These are phyloP conservation scores for Ophidiomyces ophidiicola DNA, from an alignment of 2,329 filamentous ascomycete genomes.

Conservation along the genomic window DNA sequence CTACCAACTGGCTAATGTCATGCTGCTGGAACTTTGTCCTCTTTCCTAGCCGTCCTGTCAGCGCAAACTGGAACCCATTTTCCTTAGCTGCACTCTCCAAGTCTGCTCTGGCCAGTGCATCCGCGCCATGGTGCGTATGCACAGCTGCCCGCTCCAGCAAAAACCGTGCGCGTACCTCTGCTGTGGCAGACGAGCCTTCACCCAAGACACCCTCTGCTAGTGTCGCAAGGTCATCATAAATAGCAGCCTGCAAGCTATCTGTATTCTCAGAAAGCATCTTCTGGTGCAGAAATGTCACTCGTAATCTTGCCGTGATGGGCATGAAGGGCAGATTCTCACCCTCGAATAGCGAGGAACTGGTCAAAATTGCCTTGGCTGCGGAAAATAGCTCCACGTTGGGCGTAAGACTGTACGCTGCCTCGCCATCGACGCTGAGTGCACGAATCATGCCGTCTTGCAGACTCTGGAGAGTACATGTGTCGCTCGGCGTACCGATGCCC, in stretches of 20 bases:
- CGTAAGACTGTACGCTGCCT: conserved; percentile 72
- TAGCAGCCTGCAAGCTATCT: conserved; percentile 36
- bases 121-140: conserved; percentile 71
- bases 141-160: conserved; percentile 72
- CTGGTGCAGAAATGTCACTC: conserved; percentile 63
- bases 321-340: conserved; percentile 28
- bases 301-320: conserved; percentile 51
- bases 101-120: conserved; percentile 59
- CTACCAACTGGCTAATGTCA: conserved; percentile 68
- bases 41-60: conserved; percentile 77
- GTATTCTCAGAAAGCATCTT: conserved; percentile 53
- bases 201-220: background rate
- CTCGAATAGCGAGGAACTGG: conserved; percentile 32
- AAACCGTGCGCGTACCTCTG: conserved; percentile 41
- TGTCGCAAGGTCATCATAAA: conserved; percentile 20
- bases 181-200: conserved; percentile 16
- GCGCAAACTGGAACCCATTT: conserved; percentile 63
- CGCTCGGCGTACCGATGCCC: conserved; percentile 23
- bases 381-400: conserved; percentile 74
- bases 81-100: conserved; percentile 54
- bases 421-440: conserved; percentile 66
- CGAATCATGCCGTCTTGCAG: conserved; percentile 51
- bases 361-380: conserved; percentile 53
- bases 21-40: conserved; percentile 35
- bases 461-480: conserved; percentile 25